Conservation (phyloP, 805 yeast species). For the Ogataea paradorogensis region DNA sequence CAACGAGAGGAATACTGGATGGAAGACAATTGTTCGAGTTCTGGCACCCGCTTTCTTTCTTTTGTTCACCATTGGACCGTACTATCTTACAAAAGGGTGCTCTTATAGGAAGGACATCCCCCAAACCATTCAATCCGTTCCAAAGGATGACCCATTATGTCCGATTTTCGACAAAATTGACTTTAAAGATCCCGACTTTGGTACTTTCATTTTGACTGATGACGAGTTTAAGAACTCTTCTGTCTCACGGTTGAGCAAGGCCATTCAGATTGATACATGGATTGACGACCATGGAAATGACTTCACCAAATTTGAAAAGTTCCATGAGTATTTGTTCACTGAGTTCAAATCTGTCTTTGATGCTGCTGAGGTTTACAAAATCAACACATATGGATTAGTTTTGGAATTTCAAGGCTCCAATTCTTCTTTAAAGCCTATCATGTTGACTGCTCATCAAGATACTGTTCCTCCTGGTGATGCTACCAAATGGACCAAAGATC, state of each 20-base stretch:
- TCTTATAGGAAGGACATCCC: too few relatives aligned
- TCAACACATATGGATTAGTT: constrained; percentile 63
- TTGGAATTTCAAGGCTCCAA: constrained; percentile 61
- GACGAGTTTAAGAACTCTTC: constrained; percentile 35
- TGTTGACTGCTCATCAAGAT: constrained; percentile 77
- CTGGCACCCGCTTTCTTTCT: too few relatives aligned
- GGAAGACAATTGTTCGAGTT: too few relatives aligned
- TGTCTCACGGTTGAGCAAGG: constrained; percentile 42
- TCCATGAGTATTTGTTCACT: constrained; percentile 48
- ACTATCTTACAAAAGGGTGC: too few relatives aligned
- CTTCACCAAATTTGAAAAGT: constrained; percentile 22
- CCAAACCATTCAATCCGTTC: neutral
- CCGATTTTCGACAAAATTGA: constrained; percentile 26
- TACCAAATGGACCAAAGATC: constrained; percentile 66
- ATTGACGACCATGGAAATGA: constrained; percentile 28
- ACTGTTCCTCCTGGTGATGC: constrained; percentile 71
- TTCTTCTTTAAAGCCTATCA: constrained; percentile 52
- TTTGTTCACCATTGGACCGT: too few relatives aligned
- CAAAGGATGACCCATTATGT: constrained; percentile 21
- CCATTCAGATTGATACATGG: constrained; percentile 53
- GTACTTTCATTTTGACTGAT: constrained; percentile 33
- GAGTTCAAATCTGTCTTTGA: constrained; percentile 53
- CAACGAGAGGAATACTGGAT: too few relatives aligned
- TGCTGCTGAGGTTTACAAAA: constrained; percentile 44
- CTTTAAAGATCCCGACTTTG: constrained; percentile 15